phyloP scores from a whole-genome alignment of 257 asterid genomes.

The Lavandula angustifolia region DNA sequence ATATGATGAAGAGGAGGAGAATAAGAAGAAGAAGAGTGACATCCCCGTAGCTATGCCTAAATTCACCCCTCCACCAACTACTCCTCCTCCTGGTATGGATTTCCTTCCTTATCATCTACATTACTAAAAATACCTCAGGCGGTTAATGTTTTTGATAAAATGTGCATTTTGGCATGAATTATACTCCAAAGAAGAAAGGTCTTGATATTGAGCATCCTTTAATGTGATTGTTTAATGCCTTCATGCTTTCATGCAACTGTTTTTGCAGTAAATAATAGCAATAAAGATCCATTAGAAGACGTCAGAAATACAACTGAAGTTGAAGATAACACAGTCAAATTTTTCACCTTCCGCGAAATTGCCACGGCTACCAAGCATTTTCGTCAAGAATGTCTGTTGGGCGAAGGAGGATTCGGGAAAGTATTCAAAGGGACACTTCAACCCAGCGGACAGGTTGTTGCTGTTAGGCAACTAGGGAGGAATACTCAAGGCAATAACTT shows the following conservation, averaged over 20 bases:
- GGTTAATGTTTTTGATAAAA: too few relatives aligned
- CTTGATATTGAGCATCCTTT: too few relatives aligned
- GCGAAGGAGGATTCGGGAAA: slow-evolving; percentile 86
- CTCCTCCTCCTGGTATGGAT: slow-evolving; percentile 28
- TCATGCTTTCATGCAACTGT: neutral
- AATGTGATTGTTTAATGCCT: too few relatives aligned
- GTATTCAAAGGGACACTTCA: slow-evolving; percentile 69
- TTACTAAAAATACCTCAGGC: too few relatives aligned
- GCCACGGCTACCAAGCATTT: slow-evolving; percentile 92
- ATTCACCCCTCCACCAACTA: slow-evolving; percentile 36
- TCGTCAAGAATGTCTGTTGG: slow-evolving; percentile 65
- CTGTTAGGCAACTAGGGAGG: slow-evolving; percentile 83
- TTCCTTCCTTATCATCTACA: too few relatives aligned
- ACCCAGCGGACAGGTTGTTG: slow-evolving; percentile 73
- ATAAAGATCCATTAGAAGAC: slow-evolving; percentile 27
- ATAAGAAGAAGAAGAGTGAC: slow-evolving; percentile 25
- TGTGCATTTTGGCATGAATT: too few relatives aligned
- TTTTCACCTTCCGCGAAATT: slow-evolving; percentile 88
- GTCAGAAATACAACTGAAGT: slow-evolving; percentile 30
- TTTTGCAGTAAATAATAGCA: slow-evolving; percentile 24
- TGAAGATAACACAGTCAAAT: slow-evolving; percentile 42
- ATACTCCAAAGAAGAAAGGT: too few relatives aligned
- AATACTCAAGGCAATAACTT: slow-evolving; percentile 75
- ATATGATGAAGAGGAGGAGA: slow-evolving; percentile 1
- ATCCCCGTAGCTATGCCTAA: slow-evolving; percentile 54